These are phyloP conservation scores for Clavariopsis aquatica DNA, from an alignment of 495 filamentous ascomycete species.

Conservation along the genomic window DNA sequence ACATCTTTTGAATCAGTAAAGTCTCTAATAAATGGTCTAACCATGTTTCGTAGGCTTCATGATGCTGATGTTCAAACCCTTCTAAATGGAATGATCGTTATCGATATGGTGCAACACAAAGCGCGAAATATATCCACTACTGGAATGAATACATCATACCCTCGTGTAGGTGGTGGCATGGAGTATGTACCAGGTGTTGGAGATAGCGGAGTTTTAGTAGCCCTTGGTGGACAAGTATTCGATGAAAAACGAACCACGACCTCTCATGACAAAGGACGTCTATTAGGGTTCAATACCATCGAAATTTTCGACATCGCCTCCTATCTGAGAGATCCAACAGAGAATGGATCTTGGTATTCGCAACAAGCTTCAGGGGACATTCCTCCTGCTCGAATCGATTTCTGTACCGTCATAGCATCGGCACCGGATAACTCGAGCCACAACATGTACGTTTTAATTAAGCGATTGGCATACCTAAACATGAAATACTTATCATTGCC, in stretches of 20 bases:
- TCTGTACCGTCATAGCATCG: slow-evolving; percentile 17
- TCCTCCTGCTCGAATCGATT: slow-evolving; percentile 20
- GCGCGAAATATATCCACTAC: slow-evolving; percentile 24
- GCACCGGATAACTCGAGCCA: slow-evolving; percentile 30
- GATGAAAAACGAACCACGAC: slow-evolving; percentile 3
- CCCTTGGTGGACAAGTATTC: slow-evolving; percentile 23
- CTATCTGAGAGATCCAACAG: slow-evolving; percentile 6
- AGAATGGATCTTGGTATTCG: slow-evolving; percentile 26
- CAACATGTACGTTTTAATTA: slow-evolving; percentile 19
- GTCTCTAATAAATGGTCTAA: background rate
- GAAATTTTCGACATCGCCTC: slow-evolving; percentile 33
- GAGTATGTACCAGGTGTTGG: slow-evolving; percentile 28
- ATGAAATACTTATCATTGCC: background rate
- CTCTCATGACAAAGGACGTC: slow-evolving; percentile 10
- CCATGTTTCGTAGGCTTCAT: slow-evolving; percentile 1
- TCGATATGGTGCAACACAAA: slow-evolving; percentile 43
- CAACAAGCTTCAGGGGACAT: slow-evolving; percentile 21
- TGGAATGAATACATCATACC: slow-evolving; percentile 8
- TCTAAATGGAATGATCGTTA: slow-evolving; percentile 46
- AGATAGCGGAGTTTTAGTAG: slow-evolving; percentile 22
- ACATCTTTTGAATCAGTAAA: background rate
- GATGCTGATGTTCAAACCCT: slow-evolving; percentile 26
- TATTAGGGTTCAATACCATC: slow-evolving; percentile 16
- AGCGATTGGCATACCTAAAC: too few species aligned
- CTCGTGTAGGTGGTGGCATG: slow-evolving; percentile 22